Conservation (phyloP, 2,329 filamentous ascomycete species). For the Dactylella cylindrospora region DNA sequence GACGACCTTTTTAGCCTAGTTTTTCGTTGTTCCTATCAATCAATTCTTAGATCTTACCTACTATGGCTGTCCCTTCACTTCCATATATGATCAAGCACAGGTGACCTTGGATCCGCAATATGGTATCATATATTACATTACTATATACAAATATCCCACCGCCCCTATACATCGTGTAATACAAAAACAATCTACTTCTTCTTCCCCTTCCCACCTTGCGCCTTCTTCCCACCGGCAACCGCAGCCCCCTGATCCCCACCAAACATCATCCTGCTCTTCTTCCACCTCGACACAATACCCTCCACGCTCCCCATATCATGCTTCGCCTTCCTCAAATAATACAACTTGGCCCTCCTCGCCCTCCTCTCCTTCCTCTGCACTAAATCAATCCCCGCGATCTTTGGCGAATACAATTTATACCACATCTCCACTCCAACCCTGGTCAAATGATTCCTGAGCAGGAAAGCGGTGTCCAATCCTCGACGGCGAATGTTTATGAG, state of each 20-base stretch:
- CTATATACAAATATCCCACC: conserved; percentile 25
- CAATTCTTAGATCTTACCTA: too few species aligned
- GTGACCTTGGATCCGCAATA: not conserved
- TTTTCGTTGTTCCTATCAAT: too few species aligned
- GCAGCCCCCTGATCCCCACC: conserved; percentile 11
- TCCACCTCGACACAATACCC: conserved; percentile 70
- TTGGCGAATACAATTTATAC: conserved; percentile 91
- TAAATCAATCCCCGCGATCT: conserved; percentile 87
- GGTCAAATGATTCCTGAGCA: conserved; percentile 82
- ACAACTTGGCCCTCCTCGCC: conserved; percentile 81
- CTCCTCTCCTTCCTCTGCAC: conserved; percentile 80
- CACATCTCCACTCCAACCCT: conserved; percentile 93
- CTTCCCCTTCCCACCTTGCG: not conserved
- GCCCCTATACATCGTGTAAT: too few species aligned
- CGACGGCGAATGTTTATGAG: conserved; percentile 81
- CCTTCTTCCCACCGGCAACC: not conserved
- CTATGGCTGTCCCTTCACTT: too few species aligned
- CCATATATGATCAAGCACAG: too few species aligned
- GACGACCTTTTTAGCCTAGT: too few species aligned
- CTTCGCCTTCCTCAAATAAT: conserved; percentile 81
- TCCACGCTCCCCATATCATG: conserved; percentile 88
- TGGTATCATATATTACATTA: conserved; percentile 32
- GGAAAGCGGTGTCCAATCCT: conserved; percentile 84
- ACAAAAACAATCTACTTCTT: conserved; percentile 11
- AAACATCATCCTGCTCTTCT: conserved; percentile 56